A percentile compares a stretch with the other conserved stretches of the same genome.
Evolutionary conservation across 805 yeast genomes (phyloP).

Genomic region (Saccharomycopsis sp.): DNA sequence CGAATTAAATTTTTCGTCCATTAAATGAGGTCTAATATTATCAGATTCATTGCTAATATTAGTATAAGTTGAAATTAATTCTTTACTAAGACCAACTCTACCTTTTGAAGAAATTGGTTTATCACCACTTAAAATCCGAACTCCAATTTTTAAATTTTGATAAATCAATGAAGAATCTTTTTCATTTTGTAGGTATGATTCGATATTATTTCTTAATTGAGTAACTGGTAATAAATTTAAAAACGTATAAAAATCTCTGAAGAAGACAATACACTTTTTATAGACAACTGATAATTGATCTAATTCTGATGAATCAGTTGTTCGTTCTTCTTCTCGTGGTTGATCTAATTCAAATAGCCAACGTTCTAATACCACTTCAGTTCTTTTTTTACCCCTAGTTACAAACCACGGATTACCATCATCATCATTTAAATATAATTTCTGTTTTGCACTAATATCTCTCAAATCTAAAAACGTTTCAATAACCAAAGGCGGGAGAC

Average conservation of each 20-base stretch:
- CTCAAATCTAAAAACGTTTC: constrained; percentile 75
- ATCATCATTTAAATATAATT: constrained; percentile 51
- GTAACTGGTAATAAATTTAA: constrained; percentile 66
- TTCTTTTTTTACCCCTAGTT: constrained; percentile 53
- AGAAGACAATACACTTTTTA: constrained; percentile 64
- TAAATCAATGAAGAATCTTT: constrained; percentile 11
- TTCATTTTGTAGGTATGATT: neutral
- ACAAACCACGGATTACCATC: constrained; percentile 49
- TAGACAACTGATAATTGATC: constrained; percentile 62
- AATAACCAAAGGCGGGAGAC: constrained; percentile 72
- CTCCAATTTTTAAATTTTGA: constrained; percentile 40
- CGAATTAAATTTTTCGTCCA: constrained; percentile 59
- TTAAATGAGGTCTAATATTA: constrained; percentile 40
- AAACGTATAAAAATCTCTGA: constrained; percentile 66
- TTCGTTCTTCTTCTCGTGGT: constrained; percentile 24
- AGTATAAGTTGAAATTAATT: constrained; percentile 38
- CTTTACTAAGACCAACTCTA: constrained; percentile 73
- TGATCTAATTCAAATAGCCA: constrained; percentile 82
- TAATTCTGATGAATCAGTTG: constrained; percentile 8
- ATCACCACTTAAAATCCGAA: constrained; percentile 67
- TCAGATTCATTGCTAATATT: constrained; percentile 31
- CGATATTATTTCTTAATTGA: constrained; percentile 17
- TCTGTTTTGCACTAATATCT: constrained; percentile 46
- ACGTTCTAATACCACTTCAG: constrained; percentile 87
- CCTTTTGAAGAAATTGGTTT: constrained; percentile 76